A percentile compares a stretch with the other conserved stretches of the same genome.
Evolutionary conservation across 2,329 filamentous ascomycete species (phyloP).

Genomic region (Huntiella bhutanensis): DNA sequence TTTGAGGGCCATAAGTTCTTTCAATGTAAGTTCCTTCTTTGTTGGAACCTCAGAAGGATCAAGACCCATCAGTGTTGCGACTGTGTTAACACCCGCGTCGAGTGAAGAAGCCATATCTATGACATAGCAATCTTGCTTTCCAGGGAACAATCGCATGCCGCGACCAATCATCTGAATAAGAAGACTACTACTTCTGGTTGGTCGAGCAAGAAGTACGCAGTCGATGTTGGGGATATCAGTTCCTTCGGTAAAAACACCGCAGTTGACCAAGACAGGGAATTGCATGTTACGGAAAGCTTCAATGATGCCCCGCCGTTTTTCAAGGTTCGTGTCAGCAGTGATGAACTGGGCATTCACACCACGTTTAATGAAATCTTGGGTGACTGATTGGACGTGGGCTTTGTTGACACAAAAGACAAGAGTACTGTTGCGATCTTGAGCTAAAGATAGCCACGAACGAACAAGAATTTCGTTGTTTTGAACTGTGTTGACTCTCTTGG

Average conservation of each 20-base stretch:
- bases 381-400: conserved; percentile 58
- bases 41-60: conserved; percentile 64
- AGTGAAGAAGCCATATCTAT: conserved; percentile 90
- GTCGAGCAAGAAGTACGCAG: conserved; percentile 71
- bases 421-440: conserved; percentile 52
- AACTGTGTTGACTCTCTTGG: conserved; percentile 62
- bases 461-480: conserved; percentile 70
- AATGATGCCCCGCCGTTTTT: conserved; percentile 49
- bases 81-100: conserved; percentile 68
- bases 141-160: conserved; percentile 65
- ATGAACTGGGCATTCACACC: conserved; percentile 73
- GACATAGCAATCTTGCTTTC: conserved; percentile 77
- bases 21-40: conserved; percentile 34
- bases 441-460: conserved; percentile 63
- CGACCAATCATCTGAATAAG: conserved; percentile 95
- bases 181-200: conserved; percentile 81
- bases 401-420: conserved; percentile 90
- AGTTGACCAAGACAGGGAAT: conserved; percentile 82
- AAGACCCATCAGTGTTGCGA: conserved; percentile 81
- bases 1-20: conserved; percentile 23
- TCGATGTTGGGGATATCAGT: conserved; percentile 97
- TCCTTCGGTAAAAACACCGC: conserved; percentile 89
- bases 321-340: conserved; percentile 58
- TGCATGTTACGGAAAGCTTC: conserved; percentile 51
- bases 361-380: conserved; percentile 52